Conservation (phyloP, 148 eudicot genomes). For the Heliamphora exappendiculata region DNA sequence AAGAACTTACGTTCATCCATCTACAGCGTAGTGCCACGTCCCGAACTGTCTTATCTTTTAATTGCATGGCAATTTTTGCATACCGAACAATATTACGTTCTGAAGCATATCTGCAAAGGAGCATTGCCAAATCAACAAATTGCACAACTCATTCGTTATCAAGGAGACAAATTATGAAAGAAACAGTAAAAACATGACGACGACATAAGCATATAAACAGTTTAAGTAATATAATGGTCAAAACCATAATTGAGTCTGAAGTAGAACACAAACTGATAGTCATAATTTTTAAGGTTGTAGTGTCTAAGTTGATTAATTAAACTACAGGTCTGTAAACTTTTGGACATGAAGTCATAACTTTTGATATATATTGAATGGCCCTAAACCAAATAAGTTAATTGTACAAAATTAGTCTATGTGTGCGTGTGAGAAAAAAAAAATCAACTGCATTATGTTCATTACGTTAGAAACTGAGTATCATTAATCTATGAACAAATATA, state of each 20-base stretch:
- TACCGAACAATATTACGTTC: conserved; percentile 39
- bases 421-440: not conserved
- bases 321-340: not conserved
- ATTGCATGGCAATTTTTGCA: conserved; percentile 63
- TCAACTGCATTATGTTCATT: not conserved
- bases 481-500: not conserved
- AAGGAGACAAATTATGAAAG: not conserved
- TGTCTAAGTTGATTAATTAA: not conserved
- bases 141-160: not conserved
- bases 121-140: not conserved
- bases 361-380: not conserved
- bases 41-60: conserved; percentile 64
- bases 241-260: not conserved
- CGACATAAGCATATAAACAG: not conserved
- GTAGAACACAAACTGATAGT: not conserved
- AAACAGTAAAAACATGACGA: not conserved
- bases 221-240: not conserved
- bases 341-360: not conserved
- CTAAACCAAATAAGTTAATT: not conserved
- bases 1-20: conserved; percentile 67
- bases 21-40: conserved; percentile 72
- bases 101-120: conserved; percentile 51
- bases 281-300: not conserved
- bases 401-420: not conserved
- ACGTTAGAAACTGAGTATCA: not conserved